phyloP scores from a whole-genome alignment of 2,329 filamentous ascomycete species.

The Epichloe hybrida region DNA sequence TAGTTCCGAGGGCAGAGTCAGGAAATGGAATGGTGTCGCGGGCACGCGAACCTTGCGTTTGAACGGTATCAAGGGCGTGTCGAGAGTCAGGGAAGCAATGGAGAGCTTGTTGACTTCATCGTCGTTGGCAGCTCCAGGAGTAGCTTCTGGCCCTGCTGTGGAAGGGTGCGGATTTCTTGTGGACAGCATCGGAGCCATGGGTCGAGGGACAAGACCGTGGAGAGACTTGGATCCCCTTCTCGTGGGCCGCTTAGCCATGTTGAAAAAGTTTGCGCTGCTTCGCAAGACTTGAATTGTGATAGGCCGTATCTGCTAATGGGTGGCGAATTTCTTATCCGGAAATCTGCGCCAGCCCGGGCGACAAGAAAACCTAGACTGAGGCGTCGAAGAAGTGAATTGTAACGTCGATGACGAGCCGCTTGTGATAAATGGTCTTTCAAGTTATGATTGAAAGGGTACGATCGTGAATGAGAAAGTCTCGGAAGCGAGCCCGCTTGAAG shows the following conservation, averaged over 20 bases:
- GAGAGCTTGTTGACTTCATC: slow-evolving; percentile 27
- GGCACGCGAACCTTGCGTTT: slow-evolving; percentile 19
- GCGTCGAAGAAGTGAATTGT: not conserved
- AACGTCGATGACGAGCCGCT: not conserved
- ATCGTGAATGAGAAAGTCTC: not conserved
- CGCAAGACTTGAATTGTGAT: not conserved
- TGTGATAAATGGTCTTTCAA: not conserved
- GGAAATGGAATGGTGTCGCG: slow-evolving; percentile 45
- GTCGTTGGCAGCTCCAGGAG: slow-evolving; percentile 25
- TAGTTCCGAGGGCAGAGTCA: slow-evolving; percentile 55
- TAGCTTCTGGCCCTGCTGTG: slow-evolving; percentile 16
- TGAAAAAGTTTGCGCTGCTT: slow-evolving; percentile 6
- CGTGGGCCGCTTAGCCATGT: slow-evolving; percentile 12
- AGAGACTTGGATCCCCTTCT: slow-evolving; percentile 6
- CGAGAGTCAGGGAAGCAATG: slow-evolving; percentile 31
- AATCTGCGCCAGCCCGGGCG: not conserved
- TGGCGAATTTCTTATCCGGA: not conserved
- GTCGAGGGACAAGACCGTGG: slow-evolving; percentile 19
- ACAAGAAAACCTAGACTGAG: not conserved
- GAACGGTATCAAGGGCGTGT: slow-evolving; percentile 20
- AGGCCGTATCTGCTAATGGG: not conserved
- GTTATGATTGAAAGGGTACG: not conserved
- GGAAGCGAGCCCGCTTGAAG: slow-evolving; percentile 25
- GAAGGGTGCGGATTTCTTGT: slow-evolving; percentile 21
- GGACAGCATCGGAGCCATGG: slow-evolving; percentile 14